Evolutionary conservation across 1,284 basidiomycete species (phyloP), one percentile per base, ranked within the genome.

Genomic region (Ceratobasidium sp.): DNA sequence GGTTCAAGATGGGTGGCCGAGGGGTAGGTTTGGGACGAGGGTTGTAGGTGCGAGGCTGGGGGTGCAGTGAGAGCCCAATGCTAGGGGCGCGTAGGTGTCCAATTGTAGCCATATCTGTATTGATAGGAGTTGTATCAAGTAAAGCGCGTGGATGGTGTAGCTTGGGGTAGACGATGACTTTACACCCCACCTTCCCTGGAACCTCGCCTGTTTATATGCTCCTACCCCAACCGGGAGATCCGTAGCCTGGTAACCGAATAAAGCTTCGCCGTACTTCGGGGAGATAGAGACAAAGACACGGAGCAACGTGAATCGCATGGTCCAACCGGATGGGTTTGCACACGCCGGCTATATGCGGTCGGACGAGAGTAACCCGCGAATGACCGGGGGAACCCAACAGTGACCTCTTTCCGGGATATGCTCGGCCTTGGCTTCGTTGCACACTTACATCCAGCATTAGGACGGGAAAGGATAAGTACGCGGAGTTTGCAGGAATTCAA

Each of bases 41-140:
- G n/a, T n/a, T n/a, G 59, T 33, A 23, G 59, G 59, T 5, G n/a
- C 41, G 65, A 30, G 44, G 48, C 18, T 38, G 14, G 33, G 14
- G 20, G 16, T 44, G 60, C 35, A 33, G 60, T 18, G 33, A 35
- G 10, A 69, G 44, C 7, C 67, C 50, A n/a, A 55, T 27, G 18
- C 3, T n/a, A 38, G 30, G 33, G 18, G 67, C 52, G 30, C 41
- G 67, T 14, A 69, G 7, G 20, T 48, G 52, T 38, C 67, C 67
- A 10, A 69, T 46, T 33, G 48, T 33, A 41, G 67, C 44, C 67
- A 69, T 69, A 41, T 33, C 30, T 16, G 60, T 35, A 64, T 23
- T 52, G 50, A 12, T n/a, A 27, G 3, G n/a, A 4, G 27, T 8
- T 4, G 55, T 3, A n/a, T 1, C 10, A 23, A 27, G 23, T 27